Conservation (phyloP, 2,329 filamentous ascomycete genomes). For the Grosmannia clavigera region DNA sequence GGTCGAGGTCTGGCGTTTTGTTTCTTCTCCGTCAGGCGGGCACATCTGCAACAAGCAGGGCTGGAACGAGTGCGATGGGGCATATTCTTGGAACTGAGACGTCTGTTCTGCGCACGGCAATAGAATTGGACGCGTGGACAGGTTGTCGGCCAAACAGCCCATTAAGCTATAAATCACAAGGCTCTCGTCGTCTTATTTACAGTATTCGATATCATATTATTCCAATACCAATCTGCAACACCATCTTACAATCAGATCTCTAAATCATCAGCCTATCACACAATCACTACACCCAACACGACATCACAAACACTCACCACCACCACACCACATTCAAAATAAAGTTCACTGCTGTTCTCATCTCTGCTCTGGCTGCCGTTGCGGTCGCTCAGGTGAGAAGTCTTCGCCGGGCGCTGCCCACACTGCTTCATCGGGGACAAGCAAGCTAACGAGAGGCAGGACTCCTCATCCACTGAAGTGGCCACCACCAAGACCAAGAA, state of each 20-base stretch:
- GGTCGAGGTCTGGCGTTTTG: background rate
- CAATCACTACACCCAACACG: background rate
- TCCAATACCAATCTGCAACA: background rate
- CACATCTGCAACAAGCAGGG: background rate
- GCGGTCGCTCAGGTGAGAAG: constrained; percentile 8
- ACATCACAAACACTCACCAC: background rate
- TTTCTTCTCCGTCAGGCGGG: background rate
- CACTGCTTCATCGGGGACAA: background rate
- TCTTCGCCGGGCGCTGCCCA: background rate
- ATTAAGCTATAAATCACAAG: background rate
- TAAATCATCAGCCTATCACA: background rate
- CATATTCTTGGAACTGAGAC: constrained; percentile 1
- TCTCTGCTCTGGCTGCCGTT: constrained; percentile 9
- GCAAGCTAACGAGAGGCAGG: background rate
- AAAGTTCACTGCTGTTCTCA: background rate
- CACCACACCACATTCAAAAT: background rate
- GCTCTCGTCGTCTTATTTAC: background rate
- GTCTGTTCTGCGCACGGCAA: background rate
- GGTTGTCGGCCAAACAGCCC: background rate
- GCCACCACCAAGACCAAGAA: background rate
- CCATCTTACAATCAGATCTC: background rate
- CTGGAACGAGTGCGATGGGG: background rate
- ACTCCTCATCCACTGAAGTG: background rate
- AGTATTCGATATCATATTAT: background rate
- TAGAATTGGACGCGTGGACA: background rate